Base-by-base conservation (phyloP, 2,329 filamentous ascomycete species). In the Ophiostoma tasmaniense region DNA sequence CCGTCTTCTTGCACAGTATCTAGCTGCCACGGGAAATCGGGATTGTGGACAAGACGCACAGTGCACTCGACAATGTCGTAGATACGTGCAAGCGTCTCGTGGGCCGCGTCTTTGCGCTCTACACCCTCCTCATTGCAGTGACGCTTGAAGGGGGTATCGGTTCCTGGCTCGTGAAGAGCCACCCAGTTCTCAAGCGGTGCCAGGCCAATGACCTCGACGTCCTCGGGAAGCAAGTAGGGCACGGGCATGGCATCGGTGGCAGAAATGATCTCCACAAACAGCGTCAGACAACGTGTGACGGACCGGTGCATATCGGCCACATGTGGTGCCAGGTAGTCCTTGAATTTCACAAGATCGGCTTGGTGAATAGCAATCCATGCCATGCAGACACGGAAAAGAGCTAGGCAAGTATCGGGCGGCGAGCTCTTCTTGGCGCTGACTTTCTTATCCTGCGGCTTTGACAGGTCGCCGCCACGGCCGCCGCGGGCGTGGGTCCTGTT, bases 331-430 rank as follows among this genome's bases (percentile, higher is more conserved):
- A 85, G 77, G 62, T 81, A 79, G 37, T 80, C 77, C 65, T 79
- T 77, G 68, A 80, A 82, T n/a, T 77, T 75, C 70, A 82, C 79
- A 6, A 85, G 74, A 70, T 85, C 82, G 11, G 76, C 74, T 35
- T 81, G 79, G 64, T 79, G 80, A 20, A 80, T 79, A 67, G 81
- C 81, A 2, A 86, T 77, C 85, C 85, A 87, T 64, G 83, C 80
- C 69, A 82, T 77, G 71, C 83, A 86, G 30, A 85, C 74, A n/a
- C 85, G 82, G 67, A 85, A 75, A 17, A 85, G 77, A 0, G 83
- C 82, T 4, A 87, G 75, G n/a, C 83, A 76, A n/a, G 77, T 80
- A 69, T 78, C 78, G 17, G 82, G 74, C 7, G 77, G 73, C 10
- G 79, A 50, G 28, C 39, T 55, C 28, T 64, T 71, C 61, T 61